A percentile compares a stretch with the other conserved stretches of the same genome.
These are phyloP conservation scores for Helicocarpus griseus DNA, from an alignment of 2,329 filamentous ascomycete genomes.

Conservation along the genomic window DNA sequence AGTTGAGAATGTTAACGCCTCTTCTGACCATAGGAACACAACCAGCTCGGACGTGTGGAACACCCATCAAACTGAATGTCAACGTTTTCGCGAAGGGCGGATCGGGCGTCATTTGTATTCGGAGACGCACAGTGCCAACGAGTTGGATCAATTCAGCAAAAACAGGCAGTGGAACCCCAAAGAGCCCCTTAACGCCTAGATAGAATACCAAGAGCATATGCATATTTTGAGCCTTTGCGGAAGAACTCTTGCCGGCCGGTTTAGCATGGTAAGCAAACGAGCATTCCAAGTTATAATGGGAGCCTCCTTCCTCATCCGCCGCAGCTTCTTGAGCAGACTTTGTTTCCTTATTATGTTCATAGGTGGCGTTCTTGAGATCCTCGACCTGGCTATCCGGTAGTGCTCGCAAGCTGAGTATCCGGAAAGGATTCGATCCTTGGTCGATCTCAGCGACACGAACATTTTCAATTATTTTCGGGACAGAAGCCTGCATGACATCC, in stretches of 20 bases:
- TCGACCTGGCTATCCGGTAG: slow-evolving; percentile 73
- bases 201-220: slow-evolving; percentile 96
- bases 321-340: slow-evolving; percentile 82
- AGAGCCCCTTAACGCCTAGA: slow-evolving; percentile 76
- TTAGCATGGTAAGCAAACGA: slow-evolving; percentile 86
- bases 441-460: slow-evolving; percentile 92
- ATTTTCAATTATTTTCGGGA: slow-evolving; percentile 84
- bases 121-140: slow-evolving; percentile 76
- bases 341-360: slow-evolving; percentile 64
- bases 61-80: slow-evolving; percentile 88
- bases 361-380: slow-evolving; percentile 72
- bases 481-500: slow-evolving; percentile 94
- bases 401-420: slow-evolving; percentile 77
- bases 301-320: slow-evolving; percentile 80
- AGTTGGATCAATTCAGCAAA: slow-evolving; percentile 84
- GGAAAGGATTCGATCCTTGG: slow-evolving; percentile 81
- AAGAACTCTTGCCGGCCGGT: slow-evolving; percentile 58
- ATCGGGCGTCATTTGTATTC: slow-evolving; percentile 77
- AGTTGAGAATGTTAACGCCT: slow-evolving; percentile 81
- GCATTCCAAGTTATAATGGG: slow-evolving; percentile 86
- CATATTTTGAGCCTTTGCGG: slow-evolving; percentile 85
- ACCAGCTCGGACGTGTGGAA: slow-evolving; percentile 79
- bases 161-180: slow-evolving; percentile 78
- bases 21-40: slow-evolving; percentile 89
- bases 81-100: slow-evolving; percentile 86